phyloP scores from a whole-genome alignment of 352 stramenopile genomes.

The Albugo laibachii region DNA sequence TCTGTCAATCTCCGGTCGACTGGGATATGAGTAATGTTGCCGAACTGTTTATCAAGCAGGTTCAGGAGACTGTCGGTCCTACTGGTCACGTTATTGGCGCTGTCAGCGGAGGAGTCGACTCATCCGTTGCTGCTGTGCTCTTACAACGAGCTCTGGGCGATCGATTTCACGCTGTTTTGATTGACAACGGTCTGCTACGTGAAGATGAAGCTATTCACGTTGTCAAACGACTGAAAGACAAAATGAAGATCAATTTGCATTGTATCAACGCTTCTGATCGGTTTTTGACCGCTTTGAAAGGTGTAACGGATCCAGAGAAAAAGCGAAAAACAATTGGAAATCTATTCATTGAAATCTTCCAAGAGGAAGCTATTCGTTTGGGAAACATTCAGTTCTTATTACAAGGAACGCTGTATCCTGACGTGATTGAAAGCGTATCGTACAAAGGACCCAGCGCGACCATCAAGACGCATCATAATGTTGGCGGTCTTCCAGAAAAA shows the following conservation, averaged over 20 bases:
- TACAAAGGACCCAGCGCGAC: constrained; percentile 96
- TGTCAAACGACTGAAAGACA: constrained; percentile 73
- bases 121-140: constrained; percentile 94
- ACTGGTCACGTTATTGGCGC: constrained; percentile 95
- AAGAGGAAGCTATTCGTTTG: constrained; percentile 77
- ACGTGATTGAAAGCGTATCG: constrained; percentile 98
- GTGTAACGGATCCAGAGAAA: constrained; percentile 92
- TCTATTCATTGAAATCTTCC: constrained; percentile 98
- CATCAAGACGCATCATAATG: constrained; percentile 99
- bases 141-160: constrained; percentile 94
- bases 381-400: constrained; percentile 85
- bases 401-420: constrained; percentile 97
- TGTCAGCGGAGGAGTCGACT: constrained; percentile 97
- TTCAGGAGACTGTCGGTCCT: constrained; percentile 82
- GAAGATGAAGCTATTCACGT: constrained; percentile 90
- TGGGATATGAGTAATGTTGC: constrained; percentile 97
- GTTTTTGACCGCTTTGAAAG: constrained; percentile 87
- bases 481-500: constrained; percentile 90
- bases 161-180: constrained; percentile 97
- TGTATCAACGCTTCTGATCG: constrained; percentile 92
- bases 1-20: constrained; percentile 88
- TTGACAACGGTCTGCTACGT: constrained; percentile 98
- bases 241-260: constrained; percentile 92
- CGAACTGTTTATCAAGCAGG: constrained; percentile 75
- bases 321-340: constrained; percentile 99